Evolutionary conservation across 352 stramenopile genomes (phyloP), one percentile per base, ranked within the genome.

Genomic region (Peronosclerospora sorghi): DNA sequence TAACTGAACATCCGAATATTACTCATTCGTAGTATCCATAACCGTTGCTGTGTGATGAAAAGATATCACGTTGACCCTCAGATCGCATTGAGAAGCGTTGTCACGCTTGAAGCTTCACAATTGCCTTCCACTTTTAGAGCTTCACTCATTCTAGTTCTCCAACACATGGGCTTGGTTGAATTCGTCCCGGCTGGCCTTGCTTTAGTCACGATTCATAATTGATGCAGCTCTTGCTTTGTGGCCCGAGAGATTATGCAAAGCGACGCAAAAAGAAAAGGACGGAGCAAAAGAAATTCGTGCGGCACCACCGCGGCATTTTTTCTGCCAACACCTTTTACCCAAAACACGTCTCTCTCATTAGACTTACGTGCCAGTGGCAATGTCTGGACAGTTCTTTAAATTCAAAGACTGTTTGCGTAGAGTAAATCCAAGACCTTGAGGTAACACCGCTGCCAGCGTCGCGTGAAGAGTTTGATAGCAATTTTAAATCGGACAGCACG

Each of bases 171-270:
- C n/a, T n/a, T n/a, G n/a, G n/a, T n/a, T n/a, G n/a, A n/a, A n/a
- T n/a, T n/a, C n/a, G n/a, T n/a, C n/a, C n/a, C n/a, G 21, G 21
- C 6, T 7, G 21, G 4, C 21, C 21, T 26, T 6, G 21, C 21
- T 26, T 26, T 26, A 26, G 21, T 26, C 21, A 6, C 21, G 21
- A 37, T 62, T 62, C 19, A 65, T 65, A 63, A 65, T 72, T 26
- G 21, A 26, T 26, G 62, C 54, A 65, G 36, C 37, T 60, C 36
- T 66, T 83, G 35, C 74, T 73, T 43, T 87, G 72, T 46, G 74
- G 87, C 51, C 74, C 75, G 36, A 87, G 72, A 10, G 74, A 87
- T 60, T 86, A 87, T 67, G 77, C 77, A 35, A 74, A 74, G 47
- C 75, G 71, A 54, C 77, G 56, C 73, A 77, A 35, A 70, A 85